These are phyloP conservation scores for Sugiyamaella floridensis DNA, from an alignment of 805 yeast species.

Conservation along the genomic window DNA sequence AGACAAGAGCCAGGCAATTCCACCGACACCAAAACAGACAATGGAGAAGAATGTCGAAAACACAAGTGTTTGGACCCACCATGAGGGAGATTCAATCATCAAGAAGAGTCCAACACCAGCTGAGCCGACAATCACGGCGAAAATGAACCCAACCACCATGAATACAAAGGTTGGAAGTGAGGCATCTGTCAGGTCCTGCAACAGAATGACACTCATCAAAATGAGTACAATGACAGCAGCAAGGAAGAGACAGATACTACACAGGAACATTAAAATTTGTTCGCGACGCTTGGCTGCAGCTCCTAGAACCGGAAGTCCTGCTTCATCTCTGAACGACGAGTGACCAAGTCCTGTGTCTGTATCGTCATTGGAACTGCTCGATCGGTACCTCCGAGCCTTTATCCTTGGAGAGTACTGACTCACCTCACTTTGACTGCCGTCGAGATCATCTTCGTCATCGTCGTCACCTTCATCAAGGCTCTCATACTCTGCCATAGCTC, in stretches of 20 bases:
- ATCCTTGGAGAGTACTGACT: constrained; percentile 6
- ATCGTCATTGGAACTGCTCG: constrained; percentile 5
- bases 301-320: neutral
- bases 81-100: constrained; percentile 36
- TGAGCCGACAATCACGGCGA: constrained; percentile 38
- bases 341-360: constrained; percentile 10
- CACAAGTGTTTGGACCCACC: constrained; percentile 39
- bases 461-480: constrained; percentile 9
- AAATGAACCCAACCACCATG: constrained; percentile 36
- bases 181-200: constrained; percentile 27
- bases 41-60: constrained; percentile 37
- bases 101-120: constrained; percentile 41
- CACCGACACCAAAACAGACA: constrained; percentile 39
- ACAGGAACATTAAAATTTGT: constrained; percentile 39
- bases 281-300: constrained; percentile 31
- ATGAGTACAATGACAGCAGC: constrained; percentile 39
- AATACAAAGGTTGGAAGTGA: constrained; percentile 25
- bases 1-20: constrained; percentile 33
- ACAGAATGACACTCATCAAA: constrained; percentile 38
- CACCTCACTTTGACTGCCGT: constrained; percentile 14
- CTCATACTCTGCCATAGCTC: constrained; percentile 5
- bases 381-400: constrained; percentile 1
- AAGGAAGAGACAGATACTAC: constrained; percentile 34
- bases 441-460: constrained; percentile 2
- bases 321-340: constrained; percentile 10